Evolutionary conservation across 2,329 filamentous ascomycete genomes (phyloP), one percentile per base, ranked within the genome.

Genomic region (Hypocrella siamensis): DNA sequence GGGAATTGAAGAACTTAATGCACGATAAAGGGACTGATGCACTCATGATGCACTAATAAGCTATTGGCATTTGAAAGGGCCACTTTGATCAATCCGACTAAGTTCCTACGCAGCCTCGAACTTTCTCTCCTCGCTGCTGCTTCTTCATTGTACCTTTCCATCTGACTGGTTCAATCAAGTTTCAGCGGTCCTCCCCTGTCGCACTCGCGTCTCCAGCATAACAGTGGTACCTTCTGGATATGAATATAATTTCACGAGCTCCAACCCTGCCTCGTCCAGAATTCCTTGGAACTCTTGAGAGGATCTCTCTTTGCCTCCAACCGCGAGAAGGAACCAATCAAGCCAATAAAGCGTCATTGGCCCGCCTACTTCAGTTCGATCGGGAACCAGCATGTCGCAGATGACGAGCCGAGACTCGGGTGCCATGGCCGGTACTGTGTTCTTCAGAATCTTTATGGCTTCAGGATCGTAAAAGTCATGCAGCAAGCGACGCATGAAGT

Each of bases 311-410:
- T 49, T 45, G 4, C 46, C 47, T 21, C 40, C 39, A 19, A 50
- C 47, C 17, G 35, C 33, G 34, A 50, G 38, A 19, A 48, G 26
- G 14, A 34, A 40, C 16, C 46, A 34, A 26, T 49, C 46, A 11
- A 45, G 34, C 46, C 46, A 51, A 35, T 45, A 47, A 12, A 45
- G 32, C 29, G 42, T 42, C 36, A 40, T 37, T n/a, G 37, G 31
- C 4, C 34, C 41, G 9, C 39, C 41, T 14, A 40, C 40, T 9
- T 44, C 34, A 6, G 45, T 47, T 31, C 35, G 38, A 8, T 47
- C 45, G 1, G 48, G 49, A 17, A 52, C 37, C 7, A 54, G 36
- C 42, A 51, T 48, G 38, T 54, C 48, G 37, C 47, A 48, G 17
- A 54, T 37, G 17, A 54, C 36, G 4, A 50, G 42, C 4, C 46